Conservation (phyloP, 257 asterid genomes). For the Nicotiana benthamiana region DNA sequence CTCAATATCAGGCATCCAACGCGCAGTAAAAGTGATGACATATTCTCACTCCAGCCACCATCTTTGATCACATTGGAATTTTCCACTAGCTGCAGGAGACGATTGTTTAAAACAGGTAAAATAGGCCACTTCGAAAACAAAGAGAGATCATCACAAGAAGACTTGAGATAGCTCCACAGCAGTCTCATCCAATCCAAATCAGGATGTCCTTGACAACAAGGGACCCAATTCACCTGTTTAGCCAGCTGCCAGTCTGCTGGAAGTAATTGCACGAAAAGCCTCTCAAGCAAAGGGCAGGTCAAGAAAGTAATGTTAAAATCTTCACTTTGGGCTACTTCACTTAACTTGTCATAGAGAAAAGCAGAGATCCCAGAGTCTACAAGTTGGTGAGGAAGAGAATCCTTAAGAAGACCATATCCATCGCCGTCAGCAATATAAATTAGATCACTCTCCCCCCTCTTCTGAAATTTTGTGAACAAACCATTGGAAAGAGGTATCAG, state of each 20-base stretch:
- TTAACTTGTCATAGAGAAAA: slow-evolving; percentile 49
- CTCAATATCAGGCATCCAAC: slow-evolving; percentile 79
- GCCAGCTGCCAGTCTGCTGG: slow-evolving; percentile 78
- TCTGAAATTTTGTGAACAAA: slow-evolving; percentile 63
- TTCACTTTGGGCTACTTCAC: slow-evolving; percentile 57
- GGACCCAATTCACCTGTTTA: slow-evolving; percentile 73
- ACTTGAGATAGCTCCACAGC: slow-evolving; percentile 78
- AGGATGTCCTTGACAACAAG: slow-evolving; percentile 69
- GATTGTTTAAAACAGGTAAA: slow-evolving; percentile 72
- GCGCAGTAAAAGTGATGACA: slow-evolving; percentile 54
- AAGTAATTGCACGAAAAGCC: slow-evolving; percentile 56
- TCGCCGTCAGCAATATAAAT: slow-evolving; percentile 73
- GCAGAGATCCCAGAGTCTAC: slow-evolving; percentile 59
- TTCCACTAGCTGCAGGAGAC: slow-evolving; percentile 64
- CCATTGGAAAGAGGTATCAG: slow-evolving; percentile 83
- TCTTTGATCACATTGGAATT: slow-evolving; percentile 80
- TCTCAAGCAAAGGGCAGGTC: slow-evolving; percentile 75
- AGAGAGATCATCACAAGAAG: slow-evolving; percentile 75
- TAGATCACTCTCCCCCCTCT: slow-evolving; percentile 59
- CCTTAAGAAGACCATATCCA: slow-evolving; percentile 77
- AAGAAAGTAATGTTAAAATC: slow-evolving; percentile 62
- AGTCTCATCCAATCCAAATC: slow-evolving; percentile 69
- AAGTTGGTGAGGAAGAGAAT: slow-evolving; percentile 71
- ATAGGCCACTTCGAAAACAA: slow-evolving; percentile 88
- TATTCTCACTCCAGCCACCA: slow-evolving; percentile 96